A percentile compares a stretch with the other conserved stretches of the same genome.
phyloP scores from a whole-genome alignment of 208 protist species.

The Endotrypanum monterogeii region DNA sequence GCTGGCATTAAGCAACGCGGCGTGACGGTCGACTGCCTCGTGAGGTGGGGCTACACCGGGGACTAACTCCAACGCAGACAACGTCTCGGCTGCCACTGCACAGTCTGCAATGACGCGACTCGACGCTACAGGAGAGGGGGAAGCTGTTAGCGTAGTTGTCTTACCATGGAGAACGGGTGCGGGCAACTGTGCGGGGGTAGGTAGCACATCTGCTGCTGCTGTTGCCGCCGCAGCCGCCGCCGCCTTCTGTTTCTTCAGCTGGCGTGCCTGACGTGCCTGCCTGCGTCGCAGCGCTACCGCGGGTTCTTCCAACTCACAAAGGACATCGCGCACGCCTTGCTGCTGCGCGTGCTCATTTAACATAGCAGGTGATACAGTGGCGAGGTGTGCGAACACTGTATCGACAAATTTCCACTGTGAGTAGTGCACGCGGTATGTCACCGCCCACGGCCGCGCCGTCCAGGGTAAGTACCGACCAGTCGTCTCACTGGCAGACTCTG shows the following conservation, averaged over 20 bases:
- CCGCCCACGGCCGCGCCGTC: conserved; percentile 54
- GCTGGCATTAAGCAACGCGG: not conserved
- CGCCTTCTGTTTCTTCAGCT: conserved; percentile 2
- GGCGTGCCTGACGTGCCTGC: conserved; percentile 11
- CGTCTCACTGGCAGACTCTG: not conserved
- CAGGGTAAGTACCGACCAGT: conserved; percentile 54
- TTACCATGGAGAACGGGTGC: not conserved
- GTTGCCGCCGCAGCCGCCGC: too few relatives aligned
- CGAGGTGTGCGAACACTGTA: conserved; percentile 41
- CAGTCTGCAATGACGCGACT: not conserved
- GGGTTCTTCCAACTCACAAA: conserved; percentile 62
- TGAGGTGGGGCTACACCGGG: not conserved
- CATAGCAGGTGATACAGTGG: conserved; percentile 37
- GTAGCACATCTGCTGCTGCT: not conserved
- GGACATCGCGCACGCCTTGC: conserved; percentile 46
- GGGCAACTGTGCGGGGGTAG: not conserved
- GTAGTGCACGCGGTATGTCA: conserved; percentile 49
- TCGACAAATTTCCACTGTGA: conserved; percentile 67
- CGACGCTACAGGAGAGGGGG: not conserved
- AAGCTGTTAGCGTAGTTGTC: not conserved
- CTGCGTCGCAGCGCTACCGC: conserved; percentile 29
- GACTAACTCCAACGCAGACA: not conserved
- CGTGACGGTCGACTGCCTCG: not conserved
- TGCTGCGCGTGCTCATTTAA: conserved; percentile 39
- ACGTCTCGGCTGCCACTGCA: not conserved